phyloP scores from a whole-genome alignment of 2,329 filamentous ascomycete genomes.

The Ceratocystis variospora region DNA sequence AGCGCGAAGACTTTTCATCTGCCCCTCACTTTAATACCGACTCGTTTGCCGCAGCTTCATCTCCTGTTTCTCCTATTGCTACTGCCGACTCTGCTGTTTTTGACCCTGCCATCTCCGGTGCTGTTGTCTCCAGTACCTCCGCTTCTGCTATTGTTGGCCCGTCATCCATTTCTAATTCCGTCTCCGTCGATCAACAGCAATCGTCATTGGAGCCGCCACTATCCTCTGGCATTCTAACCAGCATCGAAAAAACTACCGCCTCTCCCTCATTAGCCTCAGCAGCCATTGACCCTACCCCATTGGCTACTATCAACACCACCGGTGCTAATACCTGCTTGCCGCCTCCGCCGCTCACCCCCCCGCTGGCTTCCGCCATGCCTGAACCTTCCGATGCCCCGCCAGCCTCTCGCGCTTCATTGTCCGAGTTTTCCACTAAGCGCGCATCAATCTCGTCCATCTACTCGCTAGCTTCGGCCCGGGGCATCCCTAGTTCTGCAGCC shows the following conservation, averaged over 20 bases:
- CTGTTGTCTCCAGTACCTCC: background rate
- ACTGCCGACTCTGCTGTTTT: background rate
- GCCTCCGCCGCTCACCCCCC: background rate
- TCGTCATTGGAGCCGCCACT: no score
- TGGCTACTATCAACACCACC: background rate
- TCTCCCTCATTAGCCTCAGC: background rate
- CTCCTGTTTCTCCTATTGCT: background rate
- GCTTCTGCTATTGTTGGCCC: conserved; percentile 5
- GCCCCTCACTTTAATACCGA: background rate
- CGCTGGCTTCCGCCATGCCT: background rate
- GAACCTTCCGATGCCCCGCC: conserved; percentile 23
- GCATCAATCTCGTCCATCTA: conserved; percentile 62
- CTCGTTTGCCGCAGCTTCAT: background rate
- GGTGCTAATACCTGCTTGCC: background rate
- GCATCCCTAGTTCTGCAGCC: conserved; percentile 37
- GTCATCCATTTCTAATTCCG: background rate
- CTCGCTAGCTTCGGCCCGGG: conserved; percentile 50
- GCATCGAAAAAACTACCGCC: background rate
- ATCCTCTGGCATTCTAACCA: background rate
- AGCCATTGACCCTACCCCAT: background rate
- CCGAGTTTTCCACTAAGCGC: conserved; percentile 45
- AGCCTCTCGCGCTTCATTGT: conserved; percentile 34
- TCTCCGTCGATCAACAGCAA: no score
- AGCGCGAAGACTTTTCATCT: background rate
- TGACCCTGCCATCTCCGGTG: background rate